Percentiles rank a stretch among this genome's conserved stretches.
These are phyloP conservation scores for Sphagnum fallax DNA, from an alignment of 228 moss, liverwort and hornwort species.

Conservation along the genomic window DNA sequence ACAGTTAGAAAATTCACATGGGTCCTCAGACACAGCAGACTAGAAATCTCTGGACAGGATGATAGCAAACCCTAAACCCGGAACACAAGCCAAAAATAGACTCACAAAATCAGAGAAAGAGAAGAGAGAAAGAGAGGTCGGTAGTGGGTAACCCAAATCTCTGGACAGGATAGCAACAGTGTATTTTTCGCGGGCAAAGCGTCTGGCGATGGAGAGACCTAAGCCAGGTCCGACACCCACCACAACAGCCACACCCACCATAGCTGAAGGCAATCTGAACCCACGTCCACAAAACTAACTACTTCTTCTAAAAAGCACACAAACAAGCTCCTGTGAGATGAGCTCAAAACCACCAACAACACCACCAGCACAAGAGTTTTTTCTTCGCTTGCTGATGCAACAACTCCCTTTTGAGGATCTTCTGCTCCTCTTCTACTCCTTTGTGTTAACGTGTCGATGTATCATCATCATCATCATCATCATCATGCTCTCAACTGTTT, in stretches of 20 bases:
- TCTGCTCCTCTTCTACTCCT: too few relatives aligned
- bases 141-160: conserved; percentile 34
- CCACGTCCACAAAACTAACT: too few relatives aligned
- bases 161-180: conserved; percentile 65
- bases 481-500: too few relatives aligned
- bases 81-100: background rate
- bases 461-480: too few relatives aligned
- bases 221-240: conserved; percentile 70
- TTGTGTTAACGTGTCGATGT: too few relatives aligned
- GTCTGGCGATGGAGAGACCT: conserved; percentile 56
- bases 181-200: conserved; percentile 58
- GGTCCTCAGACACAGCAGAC: background rate
- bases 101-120: background rate
- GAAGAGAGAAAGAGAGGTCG: background rate
- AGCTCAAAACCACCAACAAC: too few relatives aligned
- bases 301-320: too few relatives aligned
- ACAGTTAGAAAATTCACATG: background rate
- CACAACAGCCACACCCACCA: conserved; percentile 53
- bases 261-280: conserved; percentile 2
- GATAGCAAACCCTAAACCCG: background rate
- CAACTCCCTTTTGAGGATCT: too few relatives aligned
- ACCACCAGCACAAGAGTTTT: too few relatives aligned
- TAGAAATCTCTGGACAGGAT: background rate
- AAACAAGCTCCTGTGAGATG: too few relatives aligned
- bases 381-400: too few relatives aligned